Percentiles rank a stretch among this genome's conserved stretches.
These are phyloP conservation scores for Lactifluus piperatus DNA, from an alignment of 768 basidiomycete species.

Conservation along the genomic window DNA sequence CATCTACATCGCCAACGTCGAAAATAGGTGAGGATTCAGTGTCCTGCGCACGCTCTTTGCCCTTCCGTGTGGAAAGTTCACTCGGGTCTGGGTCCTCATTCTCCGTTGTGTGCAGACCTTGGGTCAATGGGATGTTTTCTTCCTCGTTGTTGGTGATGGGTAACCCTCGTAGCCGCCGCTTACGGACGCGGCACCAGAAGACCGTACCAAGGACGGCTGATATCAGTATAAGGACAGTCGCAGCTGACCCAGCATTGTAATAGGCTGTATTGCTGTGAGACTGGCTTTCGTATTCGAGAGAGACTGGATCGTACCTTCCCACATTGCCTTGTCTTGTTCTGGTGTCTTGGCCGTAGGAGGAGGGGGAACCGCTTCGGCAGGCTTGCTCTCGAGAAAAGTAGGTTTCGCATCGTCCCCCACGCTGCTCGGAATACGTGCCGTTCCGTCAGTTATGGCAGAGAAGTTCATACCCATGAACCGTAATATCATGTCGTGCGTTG, in stretches of 20 bases:
- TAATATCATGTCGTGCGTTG: conserved; percentile 95
- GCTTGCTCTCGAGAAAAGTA: conserved; percentile 40
- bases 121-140: conserved; percentile 64
- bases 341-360: conserved; percentile 49
- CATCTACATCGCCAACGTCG: conserved; percentile 39
- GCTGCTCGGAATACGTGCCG: conserved; percentile 71
- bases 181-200: conserved; percentile 68
- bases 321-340: conserved; percentile 76
- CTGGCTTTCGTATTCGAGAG: background rate
- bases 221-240: conserved; percentile 73
- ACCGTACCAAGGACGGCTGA: conserved; percentile 58
- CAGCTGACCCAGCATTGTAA: conserved; percentile 86
- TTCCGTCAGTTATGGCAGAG: conserved; percentile 66
- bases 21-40: conserved; percentile 32
- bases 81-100: conserved; percentile 15
- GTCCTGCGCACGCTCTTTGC: conserved; percentile 30
- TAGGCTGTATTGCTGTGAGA: conserved; percentile 47
- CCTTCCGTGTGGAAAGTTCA: conserved; percentile 24
- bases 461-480: conserved; percentile 95
- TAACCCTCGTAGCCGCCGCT: conserved; percentile 33
- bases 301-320: conserved; percentile 59
- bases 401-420: conserved; percentile 72
- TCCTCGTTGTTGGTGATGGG: conserved; percentile 37
- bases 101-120: conserved; percentile 25
- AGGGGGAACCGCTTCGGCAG: conserved; percentile 29